These are phyloP conservation scores for Pyrenochaeta sp. DNA, from an alignment of 2,329 filamentous ascomycete genomes.

Conservation along the genomic window DNA sequence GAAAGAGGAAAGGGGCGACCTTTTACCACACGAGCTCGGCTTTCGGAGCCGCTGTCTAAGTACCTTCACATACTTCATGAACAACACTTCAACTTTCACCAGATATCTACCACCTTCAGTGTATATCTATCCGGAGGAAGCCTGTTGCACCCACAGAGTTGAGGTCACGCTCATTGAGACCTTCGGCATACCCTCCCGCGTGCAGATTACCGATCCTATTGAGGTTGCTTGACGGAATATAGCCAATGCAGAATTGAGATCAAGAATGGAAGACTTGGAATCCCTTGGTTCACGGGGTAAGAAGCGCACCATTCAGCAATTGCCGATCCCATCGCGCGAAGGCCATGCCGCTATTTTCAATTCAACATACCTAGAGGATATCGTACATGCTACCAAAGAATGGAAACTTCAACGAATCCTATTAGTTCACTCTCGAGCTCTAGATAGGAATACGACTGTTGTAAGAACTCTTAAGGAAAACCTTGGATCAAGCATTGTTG, in stretches of 20 bases:
- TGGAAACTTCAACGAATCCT: slow-evolving; percentile 24
- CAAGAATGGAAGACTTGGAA: slow-evolving; percentile 7
- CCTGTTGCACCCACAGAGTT: too few relatives aligned
- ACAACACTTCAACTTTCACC: too few relatives aligned
- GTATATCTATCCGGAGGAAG: too few relatives aligned
- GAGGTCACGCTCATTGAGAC: too few relatives aligned
- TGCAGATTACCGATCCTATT: too few relatives aligned
- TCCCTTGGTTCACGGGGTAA: slow-evolving; percentile 2
- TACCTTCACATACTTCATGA: too few relatives aligned
- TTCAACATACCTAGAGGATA: slow-evolving; percentile 24
- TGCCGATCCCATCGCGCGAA: slow-evolving; percentile 18
- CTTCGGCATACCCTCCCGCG: too few relatives aligned
- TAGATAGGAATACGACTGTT: slow-evolving; percentile 24
- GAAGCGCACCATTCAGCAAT: slow-evolving; percentile 28
- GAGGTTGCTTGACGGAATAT: too few relatives aligned
- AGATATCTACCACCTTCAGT: too few relatives aligned
- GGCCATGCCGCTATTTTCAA: slow-evolving; percentile 28
- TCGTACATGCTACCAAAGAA: slow-evolving; percentile 15
- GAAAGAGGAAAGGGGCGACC: too few relatives aligned
- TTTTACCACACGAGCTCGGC: too few relatives aligned
- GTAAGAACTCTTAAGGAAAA: slow-evolving; percentile 21
- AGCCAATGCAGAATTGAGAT: background rate
- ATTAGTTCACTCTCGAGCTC: slow-evolving; percentile 28
- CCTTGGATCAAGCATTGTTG: slow-evolving; percentile 24
- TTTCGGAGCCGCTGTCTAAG: too few relatives aligned